A percentile compares a stretch with the other conserved stretches of the same genome.
phyloP scores from a whole-genome alignment of 495 filamentous ascomycete species.

The Opeltia flavorubescens region DNA sequence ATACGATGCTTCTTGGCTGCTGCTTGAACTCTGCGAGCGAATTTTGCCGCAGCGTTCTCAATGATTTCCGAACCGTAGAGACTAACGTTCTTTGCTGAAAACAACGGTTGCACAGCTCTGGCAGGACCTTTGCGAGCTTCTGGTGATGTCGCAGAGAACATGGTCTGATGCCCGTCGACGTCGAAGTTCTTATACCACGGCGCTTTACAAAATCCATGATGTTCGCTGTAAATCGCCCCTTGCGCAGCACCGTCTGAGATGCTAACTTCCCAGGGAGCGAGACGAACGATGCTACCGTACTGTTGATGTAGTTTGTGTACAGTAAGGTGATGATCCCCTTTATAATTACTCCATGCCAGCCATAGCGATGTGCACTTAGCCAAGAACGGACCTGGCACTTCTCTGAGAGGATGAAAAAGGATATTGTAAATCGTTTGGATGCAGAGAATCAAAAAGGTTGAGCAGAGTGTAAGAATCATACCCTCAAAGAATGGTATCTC shows the following conservation, averaged over 20 bases:
- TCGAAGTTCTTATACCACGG: background rate
- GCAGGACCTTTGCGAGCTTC: too few species aligned
- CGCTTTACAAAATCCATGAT: background rate
- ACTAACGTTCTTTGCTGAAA: too few species aligned
- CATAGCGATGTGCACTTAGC: background rate
- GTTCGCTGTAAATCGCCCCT: background rate
- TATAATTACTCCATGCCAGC: background rate
- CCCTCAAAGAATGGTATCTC: too few species aligned
- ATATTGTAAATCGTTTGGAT: slow-evolving; percentile 17
- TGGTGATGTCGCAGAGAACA: too few species aligned
- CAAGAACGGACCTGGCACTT: background rate
- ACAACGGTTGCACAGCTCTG: too few species aligned
- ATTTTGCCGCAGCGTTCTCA: too few species aligned
- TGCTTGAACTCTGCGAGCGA: too few species aligned
- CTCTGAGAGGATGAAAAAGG: background rate
- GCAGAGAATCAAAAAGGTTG: too few species aligned
- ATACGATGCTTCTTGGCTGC: too few species aligned
- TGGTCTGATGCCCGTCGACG: too few species aligned
- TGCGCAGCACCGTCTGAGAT: background rate
- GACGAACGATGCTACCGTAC: background rate
- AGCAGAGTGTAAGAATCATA: too few species aligned
- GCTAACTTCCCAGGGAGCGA: background rate
- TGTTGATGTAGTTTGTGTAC: background rate
- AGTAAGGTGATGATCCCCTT: background rate
- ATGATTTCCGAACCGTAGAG: too few species aligned